Evolutionary conservation across 495 filamentous ascomycete species (phyloP), one percentile per base, ranked within the genome.

Genomic region (Parachaetomium inaequale): DNA sequence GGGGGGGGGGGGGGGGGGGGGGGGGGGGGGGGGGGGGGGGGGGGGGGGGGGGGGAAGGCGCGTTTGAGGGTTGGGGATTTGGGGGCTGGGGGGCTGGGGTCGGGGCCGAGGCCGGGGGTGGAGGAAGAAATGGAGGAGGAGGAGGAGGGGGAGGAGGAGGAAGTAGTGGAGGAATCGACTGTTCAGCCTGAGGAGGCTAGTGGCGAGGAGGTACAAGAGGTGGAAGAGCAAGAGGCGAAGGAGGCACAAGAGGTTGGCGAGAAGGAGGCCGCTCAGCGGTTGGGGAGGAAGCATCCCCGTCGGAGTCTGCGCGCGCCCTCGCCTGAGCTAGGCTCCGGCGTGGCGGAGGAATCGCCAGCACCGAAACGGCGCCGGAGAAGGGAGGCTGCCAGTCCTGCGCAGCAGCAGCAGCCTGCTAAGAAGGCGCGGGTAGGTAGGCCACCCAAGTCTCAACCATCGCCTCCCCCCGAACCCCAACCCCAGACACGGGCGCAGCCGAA

Each of bases 251-350:
- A 62, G 45, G 67, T 77, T 21, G 65, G 68, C 29, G 71, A 70
- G 6, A 61, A 66, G 49, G 75, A 77, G 53, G 75, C 72, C 23
- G 75, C 77, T 4, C 64, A 40, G 19, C 64, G 58, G 19, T 58
- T 77, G 17, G 73, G 73, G 45, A 74, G 67, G 42, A 78, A 77
- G 61, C 74, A 73, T 17, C 66, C 72, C 12, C 69, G 75, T 21
- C 63, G 55, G n/a, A 75, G 73, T 45, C 51, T 66, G 25, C 72
- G 51, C 15, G 65, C 63, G 36, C 65, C 63, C 2, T 72, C 75
- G 2, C 68, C 68, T 1, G 74, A 76, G n/a, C 55, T 74, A 15
- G 59, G 65, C 49, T 66, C 66, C 1, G 57, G 55, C 38, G 61
- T 28, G 4, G 21, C 45, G 14, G 70, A 73, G 25, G 62, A 70